phyloP scores from a whole-genome alignment of 805 yeast species.

The Metschnikowia gelsemii region DNA sequence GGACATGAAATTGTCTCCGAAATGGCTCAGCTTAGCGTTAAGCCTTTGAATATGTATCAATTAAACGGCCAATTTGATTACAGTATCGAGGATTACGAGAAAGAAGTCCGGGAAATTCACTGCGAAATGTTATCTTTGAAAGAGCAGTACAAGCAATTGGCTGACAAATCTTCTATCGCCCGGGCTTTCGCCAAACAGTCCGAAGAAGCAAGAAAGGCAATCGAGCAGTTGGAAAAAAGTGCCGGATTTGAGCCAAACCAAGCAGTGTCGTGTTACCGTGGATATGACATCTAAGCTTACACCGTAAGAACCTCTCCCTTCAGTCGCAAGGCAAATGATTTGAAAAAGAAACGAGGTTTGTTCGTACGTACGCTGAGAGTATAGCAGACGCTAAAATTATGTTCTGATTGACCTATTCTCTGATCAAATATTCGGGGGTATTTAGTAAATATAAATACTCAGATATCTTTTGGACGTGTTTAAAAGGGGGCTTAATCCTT shows the following conservation, averaged over 20 bases:
- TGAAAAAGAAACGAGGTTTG: too few relatives aligned
- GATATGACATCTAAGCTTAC: neutral
- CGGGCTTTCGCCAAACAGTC: neutral
- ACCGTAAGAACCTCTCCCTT: too few relatives aligned
- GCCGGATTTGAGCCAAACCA: neutral
- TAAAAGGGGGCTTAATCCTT: too few relatives aligned
- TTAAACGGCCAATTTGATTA: neutral
- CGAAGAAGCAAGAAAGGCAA: neutral
- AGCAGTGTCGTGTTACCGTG: neutral
- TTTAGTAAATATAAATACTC: too few relatives aligned
- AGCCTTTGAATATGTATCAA: neutral
- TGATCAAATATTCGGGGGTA: neutral
- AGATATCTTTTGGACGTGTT: too few relatives aligned
- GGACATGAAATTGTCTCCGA: neutral
- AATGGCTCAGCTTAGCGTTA: constrained; percentile 3
- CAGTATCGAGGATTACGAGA: neutral
- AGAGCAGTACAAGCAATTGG: neutral
- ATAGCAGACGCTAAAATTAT: too few relatives aligned
- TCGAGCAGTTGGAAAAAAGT: too few relatives aligned
- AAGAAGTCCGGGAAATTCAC: neutral
- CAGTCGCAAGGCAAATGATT: neutral
- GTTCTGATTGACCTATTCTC: neutral
- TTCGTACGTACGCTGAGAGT: too few relatives aligned
- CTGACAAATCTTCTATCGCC: neutral
- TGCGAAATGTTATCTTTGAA: neutral